Evolutionary conservation across 2,329 filamentous ascomycete species (phyloP).

Genomic region (Scleromitrula shiraiana): DNA sequence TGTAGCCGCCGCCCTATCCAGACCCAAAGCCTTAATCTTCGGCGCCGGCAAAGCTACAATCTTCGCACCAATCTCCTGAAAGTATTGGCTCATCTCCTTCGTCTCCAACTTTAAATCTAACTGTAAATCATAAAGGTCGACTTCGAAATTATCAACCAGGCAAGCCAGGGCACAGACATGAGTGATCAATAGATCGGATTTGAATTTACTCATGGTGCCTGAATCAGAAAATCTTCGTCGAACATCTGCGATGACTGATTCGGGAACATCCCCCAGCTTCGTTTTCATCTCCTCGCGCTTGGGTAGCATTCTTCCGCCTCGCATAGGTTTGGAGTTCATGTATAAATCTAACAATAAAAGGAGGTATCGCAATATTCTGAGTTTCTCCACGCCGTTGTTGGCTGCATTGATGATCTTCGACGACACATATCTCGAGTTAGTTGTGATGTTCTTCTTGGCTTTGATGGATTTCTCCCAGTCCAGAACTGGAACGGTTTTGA

Average conservation of each 20-base stretch:
- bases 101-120: slow-evolving; percentile 67
- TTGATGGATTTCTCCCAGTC: slow-evolving; percentile 67
- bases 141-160: slow-evolving; percentile 65
- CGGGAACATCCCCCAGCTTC: slow-evolving; percentile 45
- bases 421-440: slow-evolving; percentile 55
- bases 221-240: slow-evolving; percentile 60
- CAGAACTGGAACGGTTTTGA: slow-evolving; percentile 59
- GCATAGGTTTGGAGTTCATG: slow-evolving; percentile 38
- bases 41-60: slow-evolving; percentile 40
- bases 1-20: slow-evolving; percentile 51
- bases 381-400: slow-evolving; percentile 36
- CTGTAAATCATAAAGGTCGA: slow-evolving; percentile 61
- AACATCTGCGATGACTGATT: slow-evolving; percentile 57
- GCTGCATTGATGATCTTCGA: slow-evolving; percentile 46
- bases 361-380: slow-evolving; percentile 54
- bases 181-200: slow-evolving; percentile 63
- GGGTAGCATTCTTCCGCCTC: slow-evolving; percentile 42
- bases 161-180: slow-evolving; percentile 65
- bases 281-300: slow-evolving; percentile 54
- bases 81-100: slow-evolving; percentile 64
- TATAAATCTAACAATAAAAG: slow-evolving; percentile 49
- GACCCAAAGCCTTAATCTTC: slow-evolving; percentile 43
- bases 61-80: slow-evolving; percentile 66
- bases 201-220: slow-evolving; percentile 60
- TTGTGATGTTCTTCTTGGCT: slow-evolving; percentile 46